Conservation (phyloP, 2,329 filamentous ascomycete species). For the Fusarium avenaceum region DNA sequence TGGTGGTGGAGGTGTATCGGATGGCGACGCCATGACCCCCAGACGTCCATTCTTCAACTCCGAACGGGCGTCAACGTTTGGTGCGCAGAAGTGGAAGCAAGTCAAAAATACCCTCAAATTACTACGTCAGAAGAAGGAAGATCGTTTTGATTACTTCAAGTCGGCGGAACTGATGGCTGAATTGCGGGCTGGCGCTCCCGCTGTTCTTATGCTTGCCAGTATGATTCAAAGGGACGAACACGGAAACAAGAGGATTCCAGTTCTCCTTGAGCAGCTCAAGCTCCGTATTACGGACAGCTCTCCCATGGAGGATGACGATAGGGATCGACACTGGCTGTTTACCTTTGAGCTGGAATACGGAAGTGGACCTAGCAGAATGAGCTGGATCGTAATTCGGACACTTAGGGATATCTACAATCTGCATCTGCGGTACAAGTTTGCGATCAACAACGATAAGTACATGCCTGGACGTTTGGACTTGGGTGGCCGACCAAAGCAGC, state of each 20-base stretch:
- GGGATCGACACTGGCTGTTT: conserved; percentile 84
- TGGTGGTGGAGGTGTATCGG: conserved; percentile 73
- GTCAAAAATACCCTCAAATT: conserved; percentile 89
- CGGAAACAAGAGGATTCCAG: conserved; percentile 93
- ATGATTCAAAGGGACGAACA: conserved; percentile 99
- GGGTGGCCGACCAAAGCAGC: conserved; percentile 81
- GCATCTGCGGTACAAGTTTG: conserved; percentile 92
- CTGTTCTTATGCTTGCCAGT: conserved; percentile 92
- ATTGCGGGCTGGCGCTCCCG: conserved; percentile 89
- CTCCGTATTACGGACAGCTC: conserved; percentile 85
- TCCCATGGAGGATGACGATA: conserved; percentile 73
- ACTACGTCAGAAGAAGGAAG: conserved; percentile 84
- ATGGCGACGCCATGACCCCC: conserved; percentile 71
- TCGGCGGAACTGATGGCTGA: conserved; percentile 97
- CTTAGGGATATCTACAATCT: conserved; percentile 92
- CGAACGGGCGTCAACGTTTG: conserved; percentile 79
- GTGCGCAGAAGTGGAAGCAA: conserved; percentile 89
- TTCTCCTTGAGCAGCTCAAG: conserved; percentile 94
- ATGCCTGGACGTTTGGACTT: conserved; percentile 75
- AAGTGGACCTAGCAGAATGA: conserved; percentile 94
- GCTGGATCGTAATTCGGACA: conserved; percentile 91
- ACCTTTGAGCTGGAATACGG: conserved; percentile 96
- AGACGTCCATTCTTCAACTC: conserved; percentile 70
- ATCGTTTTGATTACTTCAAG: conserved; percentile 92
- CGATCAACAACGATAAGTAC: conserved; percentile 86